Base-by-base conservation (phyloP, 768 basidiomycete species). In the Kwoniella heveanensis region DNA sequence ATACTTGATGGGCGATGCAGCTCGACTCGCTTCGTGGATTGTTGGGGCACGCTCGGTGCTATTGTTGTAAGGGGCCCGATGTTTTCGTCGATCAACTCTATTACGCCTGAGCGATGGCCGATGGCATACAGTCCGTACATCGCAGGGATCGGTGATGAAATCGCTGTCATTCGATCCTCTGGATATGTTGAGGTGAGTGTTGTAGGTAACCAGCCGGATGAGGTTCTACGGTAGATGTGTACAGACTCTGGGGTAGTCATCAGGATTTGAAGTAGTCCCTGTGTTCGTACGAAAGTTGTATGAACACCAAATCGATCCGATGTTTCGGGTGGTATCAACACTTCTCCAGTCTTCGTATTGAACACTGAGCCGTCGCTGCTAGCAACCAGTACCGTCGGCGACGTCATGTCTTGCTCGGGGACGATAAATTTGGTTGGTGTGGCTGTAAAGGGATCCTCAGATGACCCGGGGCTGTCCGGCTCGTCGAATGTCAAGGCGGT, bases 21-120 rank as follows among this genome's bases (percentile, higher is more conserved):
- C 25, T 85, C 84, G n/a, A 95, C 71, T 55, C 84, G 82, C 55
- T 82, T 85, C 72, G 92, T 81, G 12, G 80, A 77, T 1, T 87
- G 89, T 62, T 84, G 32, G 17, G 46, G 27, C 12, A 87, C 85
- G 54, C 88, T 86, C n/a, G 60, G 65, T 4, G 21, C 51, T 36
- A 91, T 75, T 54, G 86, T 82, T 57, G 83, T 81, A 44, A 91
- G 84, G 63, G 36, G 52, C 6, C 12, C 57, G 15, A 29, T 65
- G 10, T 22, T 27, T 27, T 52, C 54, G 48, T 74, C 74, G 25
- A 63, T 71, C 24, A 79, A 53, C 39, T 68, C 61, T 21, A 68
- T 57, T 5, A 36, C 46, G 1, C 67, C 67, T 9, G 67, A 68
- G n/a, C 46, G 30, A 36, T 60, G 51, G 7, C 63, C 67, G 4